Percentiles rank a stretch among this genome's conserved stretches.
These are phyloP conservation scores for Jacaranda mimosifolia DNA, from an alignment of 257 asterid species.

Conservation along the genomic window DNA sequence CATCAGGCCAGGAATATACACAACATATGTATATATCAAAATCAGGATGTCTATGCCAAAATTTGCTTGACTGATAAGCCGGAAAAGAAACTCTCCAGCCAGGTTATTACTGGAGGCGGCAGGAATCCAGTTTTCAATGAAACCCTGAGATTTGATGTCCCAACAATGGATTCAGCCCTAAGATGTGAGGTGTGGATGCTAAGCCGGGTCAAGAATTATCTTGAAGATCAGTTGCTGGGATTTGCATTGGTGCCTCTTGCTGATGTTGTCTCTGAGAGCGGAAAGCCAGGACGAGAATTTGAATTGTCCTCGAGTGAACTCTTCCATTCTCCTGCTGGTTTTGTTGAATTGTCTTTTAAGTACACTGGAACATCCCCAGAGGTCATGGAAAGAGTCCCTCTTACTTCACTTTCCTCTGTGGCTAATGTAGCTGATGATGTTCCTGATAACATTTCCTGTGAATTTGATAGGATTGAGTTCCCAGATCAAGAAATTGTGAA, in stretches of 20 bases:
- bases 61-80: background rate
- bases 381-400: background rate
- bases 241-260: background rate
- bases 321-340: constrained; percentile 4
- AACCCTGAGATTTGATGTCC: background rate
- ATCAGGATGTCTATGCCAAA: constrained; percentile 4
- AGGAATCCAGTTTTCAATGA: constrained; percentile 2
- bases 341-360: background rate
- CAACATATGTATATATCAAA: constrained; percentile 11
- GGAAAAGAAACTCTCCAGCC: background rate
- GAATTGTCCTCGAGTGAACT: background rate
- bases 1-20: constrained; percentile 5
- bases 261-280: background rate
- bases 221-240: constrained; percentile 2
- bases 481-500: background rate
- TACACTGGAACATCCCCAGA: background rate
- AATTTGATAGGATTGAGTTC: background rate
- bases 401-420: background rate
- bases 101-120: background rate
- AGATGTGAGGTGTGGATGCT: background rate
- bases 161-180: background rate
- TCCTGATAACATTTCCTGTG: background rate
- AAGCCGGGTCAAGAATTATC: background rate
- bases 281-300: background rate
- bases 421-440: background rate